These are phyloP conservation scores for Phytophthora macrochlamydospora DNA, from an alignment of 352 stramenopile species.

Conservation along the genomic window DNA sequence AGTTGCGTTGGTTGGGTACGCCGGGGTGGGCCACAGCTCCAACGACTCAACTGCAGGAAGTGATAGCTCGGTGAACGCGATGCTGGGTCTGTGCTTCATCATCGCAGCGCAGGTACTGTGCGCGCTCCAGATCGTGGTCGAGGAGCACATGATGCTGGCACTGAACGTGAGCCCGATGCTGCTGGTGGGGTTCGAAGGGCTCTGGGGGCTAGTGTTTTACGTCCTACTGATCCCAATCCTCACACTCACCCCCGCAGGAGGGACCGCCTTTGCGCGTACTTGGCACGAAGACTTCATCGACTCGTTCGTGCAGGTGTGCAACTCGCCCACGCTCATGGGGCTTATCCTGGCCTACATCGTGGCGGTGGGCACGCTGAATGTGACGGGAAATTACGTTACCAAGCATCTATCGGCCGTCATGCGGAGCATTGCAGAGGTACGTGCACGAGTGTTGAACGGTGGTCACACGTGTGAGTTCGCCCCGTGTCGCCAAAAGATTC, in stretches of 20 bases:
- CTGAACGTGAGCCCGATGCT: slow-evolving; percentile 88
- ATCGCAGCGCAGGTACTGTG: slow-evolving; percentile 82
- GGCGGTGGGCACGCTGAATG: slow-evolving; percentile 80
- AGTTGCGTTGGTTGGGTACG: slow-evolving; percentile 74
- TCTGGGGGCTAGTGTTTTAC: slow-evolving; percentile 89
- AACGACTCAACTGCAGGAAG: slow-evolving; percentile 16
- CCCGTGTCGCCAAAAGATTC: slow-evolving; percentile 16
- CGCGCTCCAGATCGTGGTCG: slow-evolving; percentile 89
- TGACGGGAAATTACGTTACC: slow-evolving; percentile 85
- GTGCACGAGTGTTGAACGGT: slow-evolving; percentile 9
- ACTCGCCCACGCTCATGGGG: slow-evolving; percentile 63
- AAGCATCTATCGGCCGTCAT: slow-evolving; percentile 87
- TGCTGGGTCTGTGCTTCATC: slow-evolving; percentile 81
- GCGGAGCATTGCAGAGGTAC: slow-evolving; percentile 82
- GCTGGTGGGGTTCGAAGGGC: slow-evolving; percentile 85
- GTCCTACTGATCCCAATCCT: slow-evolving; percentile 71
- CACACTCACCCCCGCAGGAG: slow-evolving; percentile 53
- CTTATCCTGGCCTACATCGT: slow-evolving; percentile 72
- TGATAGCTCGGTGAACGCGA: slow-evolving; percentile 42
- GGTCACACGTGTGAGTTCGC: slow-evolving; percentile 1
- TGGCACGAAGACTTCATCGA: slow-evolving; percentile 87
- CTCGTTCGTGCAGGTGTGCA: slow-evolving; percentile 74
- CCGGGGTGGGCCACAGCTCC: slow-evolving; percentile 48
- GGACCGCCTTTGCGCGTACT: slow-evolving; percentile 64
- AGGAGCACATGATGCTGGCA: slow-evolving; percentile 88